Percentiles rank a stretch among this genome's conserved stretches.
phyloP scores from a whole-genome alignment of 2,329 filamentous ascomycete genomes.

The Aspergillus costaricaensis region DNA sequence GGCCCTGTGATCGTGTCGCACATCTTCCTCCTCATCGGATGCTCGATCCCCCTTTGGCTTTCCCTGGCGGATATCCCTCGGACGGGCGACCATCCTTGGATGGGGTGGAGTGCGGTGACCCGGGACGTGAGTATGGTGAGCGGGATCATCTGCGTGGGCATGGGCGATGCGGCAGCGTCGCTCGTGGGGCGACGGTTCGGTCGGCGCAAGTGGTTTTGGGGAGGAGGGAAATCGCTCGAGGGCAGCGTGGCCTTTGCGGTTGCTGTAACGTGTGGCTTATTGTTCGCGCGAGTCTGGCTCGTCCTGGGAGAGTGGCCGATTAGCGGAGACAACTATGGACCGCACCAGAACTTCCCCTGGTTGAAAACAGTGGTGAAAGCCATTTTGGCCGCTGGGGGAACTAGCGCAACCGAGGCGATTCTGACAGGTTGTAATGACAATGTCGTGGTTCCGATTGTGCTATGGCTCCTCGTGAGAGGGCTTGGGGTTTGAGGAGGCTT shows the following conservation, averaged over 20 bases:
- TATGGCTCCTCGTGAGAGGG: slow-evolving; percentile 90
- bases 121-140: slow-evolving; percentile 87
- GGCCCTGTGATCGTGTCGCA: slow-evolving; percentile 95
- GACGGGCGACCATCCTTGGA: slow-evolving; percentile 56
- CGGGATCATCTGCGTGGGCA: slow-evolving; percentile 89
- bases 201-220: slow-evolving; percentile 91
- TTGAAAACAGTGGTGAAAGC: slow-evolving; percentile 57
- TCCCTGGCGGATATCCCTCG: slow-evolving; percentile 71
- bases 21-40: slow-evolving; percentile 93
- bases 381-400: slow-evolving; percentile 70
- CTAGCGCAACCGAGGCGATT: slow-evolving; percentile 91
- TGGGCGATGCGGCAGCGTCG: slow-evolving; percentile 91
- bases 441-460: slow-evolving; percentile 87
- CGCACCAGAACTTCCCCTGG: slow-evolving; percentile 28
- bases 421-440: slow-evolving; percentile 98
- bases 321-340: slow-evolving; percentile 19
- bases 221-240: slow-evolving; percentile 92
- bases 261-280: slow-evolving; percentile 75
- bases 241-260: slow-evolving; percentile 77
- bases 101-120: slow-evolving; percentile 72
- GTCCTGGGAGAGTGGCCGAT: slow-evolving; percentile 69
- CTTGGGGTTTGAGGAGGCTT: slow-evolving; percentile 47
- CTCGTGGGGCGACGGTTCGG: slow-evolving; percentile 86
- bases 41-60: slow-evolving; percentile 91
- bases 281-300: slow-evolving; percentile 72